phyloP scores from a whole-genome alignment of 352 stramenopile species.

The Phytophthora aleatoria region DNA sequence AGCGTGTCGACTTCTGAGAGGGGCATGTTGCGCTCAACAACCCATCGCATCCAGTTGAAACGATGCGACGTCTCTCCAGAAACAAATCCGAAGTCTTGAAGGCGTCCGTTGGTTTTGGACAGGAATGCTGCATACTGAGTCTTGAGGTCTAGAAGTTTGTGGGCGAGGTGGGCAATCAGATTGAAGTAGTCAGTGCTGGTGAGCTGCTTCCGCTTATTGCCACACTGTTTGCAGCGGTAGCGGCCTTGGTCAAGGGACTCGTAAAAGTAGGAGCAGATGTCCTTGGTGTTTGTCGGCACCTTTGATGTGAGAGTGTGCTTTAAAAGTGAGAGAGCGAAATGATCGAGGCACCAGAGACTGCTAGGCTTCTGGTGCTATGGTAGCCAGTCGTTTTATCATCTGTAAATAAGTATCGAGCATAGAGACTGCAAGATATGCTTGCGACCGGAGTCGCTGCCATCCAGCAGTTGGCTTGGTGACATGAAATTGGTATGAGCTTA shows the following conservation, averaged over 20 bases:
- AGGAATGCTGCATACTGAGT: neutral
- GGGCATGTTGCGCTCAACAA: slow-evolving; percentile 12
- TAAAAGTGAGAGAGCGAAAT: slow-evolving; percentile 1
- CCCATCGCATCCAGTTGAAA: slow-evolving; percentile 13
- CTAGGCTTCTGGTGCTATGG: neutral
- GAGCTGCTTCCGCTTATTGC: slow-evolving; percentile 3
- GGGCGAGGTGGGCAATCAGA: neutral
- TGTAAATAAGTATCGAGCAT: neutral
- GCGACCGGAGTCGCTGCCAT: neutral
- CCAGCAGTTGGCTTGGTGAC: neutral
- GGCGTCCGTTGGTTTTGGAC: neutral
- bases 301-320: neutral
- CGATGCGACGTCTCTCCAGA: neutral
- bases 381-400: neutral
- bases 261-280: slow-evolving; percentile 14
- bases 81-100: neutral
- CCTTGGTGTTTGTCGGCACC: neutral
- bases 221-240: slow-evolving; percentile 5
- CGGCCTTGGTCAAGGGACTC: neutral
- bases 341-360: too few species aligned
- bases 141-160: slow-evolving; percentile 2
- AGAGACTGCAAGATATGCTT: neutral
- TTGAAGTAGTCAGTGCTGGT: slow-evolving; percentile 10
- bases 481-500: neutral
- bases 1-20: slow-evolving; percentile 10